Evolutionary conservation across 768 basidiomycete species (phyloP).

Genomic region (Mycena sanguinolenta): DNA sequence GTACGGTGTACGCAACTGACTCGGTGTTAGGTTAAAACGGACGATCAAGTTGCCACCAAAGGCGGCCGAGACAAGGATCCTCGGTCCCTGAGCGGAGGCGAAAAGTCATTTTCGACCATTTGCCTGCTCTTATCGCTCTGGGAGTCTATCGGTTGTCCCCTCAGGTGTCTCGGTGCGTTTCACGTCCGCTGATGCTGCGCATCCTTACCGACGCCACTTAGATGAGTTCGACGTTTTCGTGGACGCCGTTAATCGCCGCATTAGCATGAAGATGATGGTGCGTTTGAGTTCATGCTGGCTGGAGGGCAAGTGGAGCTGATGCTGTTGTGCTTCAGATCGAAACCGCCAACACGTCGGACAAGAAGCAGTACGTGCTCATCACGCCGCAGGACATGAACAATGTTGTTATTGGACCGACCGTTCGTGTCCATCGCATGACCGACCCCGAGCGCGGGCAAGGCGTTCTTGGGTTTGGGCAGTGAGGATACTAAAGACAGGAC

Average conservation of each 20-base stretch:
- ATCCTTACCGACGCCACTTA: slow-evolving; percentile 37
- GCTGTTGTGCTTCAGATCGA: slow-evolving; percentile 70
- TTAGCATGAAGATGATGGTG: slow-evolving; percentile 97
- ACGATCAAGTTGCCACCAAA: slow-evolving; percentile 79
- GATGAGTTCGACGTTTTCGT: slow-evolving; percentile 99
- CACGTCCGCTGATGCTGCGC: background rate
- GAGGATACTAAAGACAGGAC: background rate
- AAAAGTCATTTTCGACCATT: slow-evolving; percentile 97
- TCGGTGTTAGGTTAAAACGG: slow-evolving; percentile 77
- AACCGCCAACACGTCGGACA: slow-evolving; percentile 87
- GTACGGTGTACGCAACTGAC: background rate
- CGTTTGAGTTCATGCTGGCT: slow-evolving; percentile 42
- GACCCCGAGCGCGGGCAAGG: slow-evolving; percentile 83
- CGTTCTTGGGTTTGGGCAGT: slow-evolving; percentile 49
- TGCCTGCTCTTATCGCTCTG: slow-evolving; percentile 94
- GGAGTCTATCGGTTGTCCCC: slow-evolving; percentile 95
- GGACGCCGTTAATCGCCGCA: slow-evolving; percentile 92
- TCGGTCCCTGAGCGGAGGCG: slow-evolving; percentile 90
- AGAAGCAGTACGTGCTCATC: slow-evolving; percentile 95
- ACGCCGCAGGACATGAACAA: slow-evolving; percentile 95
- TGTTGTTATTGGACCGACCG: slow-evolving; percentile 73
- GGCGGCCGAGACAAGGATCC: slow-evolving; percentile 83
- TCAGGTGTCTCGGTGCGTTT: slow-evolving; percentile 86
- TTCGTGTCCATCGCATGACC: slow-evolving; percentile 82
- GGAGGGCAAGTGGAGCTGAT: background rate